Evolutionary conservation across 768 basidiomycete genomes (phyloP).

Genomic region (Chlorophyllum brunneum): DNA sequence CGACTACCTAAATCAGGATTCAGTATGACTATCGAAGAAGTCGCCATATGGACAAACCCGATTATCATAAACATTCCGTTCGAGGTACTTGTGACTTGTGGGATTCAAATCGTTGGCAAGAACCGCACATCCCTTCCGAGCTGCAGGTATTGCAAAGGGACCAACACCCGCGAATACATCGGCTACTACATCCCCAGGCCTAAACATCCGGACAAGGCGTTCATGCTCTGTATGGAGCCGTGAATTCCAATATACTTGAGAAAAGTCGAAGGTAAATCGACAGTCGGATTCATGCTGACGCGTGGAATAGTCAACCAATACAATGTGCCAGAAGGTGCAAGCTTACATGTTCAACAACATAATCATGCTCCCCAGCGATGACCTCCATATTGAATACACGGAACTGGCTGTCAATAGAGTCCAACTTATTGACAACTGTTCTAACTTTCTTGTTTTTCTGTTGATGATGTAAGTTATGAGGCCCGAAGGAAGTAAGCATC

Average conservation of each 20-base stretch:
- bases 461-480: neutral
- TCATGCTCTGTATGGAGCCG: conserved; percentile 89
- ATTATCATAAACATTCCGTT: conserved; percentile 71
- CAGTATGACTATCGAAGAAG: conserved; percentile 4
- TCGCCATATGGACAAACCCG: conserved; percentile 45
- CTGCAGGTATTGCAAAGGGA: conserved; percentile 92
- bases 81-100: conserved; percentile 72
- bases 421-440: conserved; percentile 95
- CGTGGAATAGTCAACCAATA: neutral
- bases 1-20: conserved; percentile 49
- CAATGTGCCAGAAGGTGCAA: neutral
- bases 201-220: conserved; percentile 73
- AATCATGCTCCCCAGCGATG: conserved; percentile 86
- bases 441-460: conserved; percentile 84
- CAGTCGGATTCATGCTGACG: conserved; percentile 80
- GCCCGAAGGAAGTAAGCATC: conserved; percentile 21
- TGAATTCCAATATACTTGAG: conserved; percentile 97
- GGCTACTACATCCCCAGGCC: conserved; percentile 73
- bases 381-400: conserved; percentile 97
- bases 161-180: conserved; percentile 98
- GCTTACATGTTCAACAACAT: conserved; percentile 81
- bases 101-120: conserved; percentile 96
- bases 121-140: conserved; percentile 85
- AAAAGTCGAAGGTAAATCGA: conserved; percentile 90
- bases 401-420: conserved; percentile 80